A percentile compares a stretch with the other conserved stretches of the same genome.
These are phyloP conservation scores for Coniferiporia sulphurascens DNA, from an alignment of 1,284 basidiomycete species.

Conservation along the genomic window DNA sequence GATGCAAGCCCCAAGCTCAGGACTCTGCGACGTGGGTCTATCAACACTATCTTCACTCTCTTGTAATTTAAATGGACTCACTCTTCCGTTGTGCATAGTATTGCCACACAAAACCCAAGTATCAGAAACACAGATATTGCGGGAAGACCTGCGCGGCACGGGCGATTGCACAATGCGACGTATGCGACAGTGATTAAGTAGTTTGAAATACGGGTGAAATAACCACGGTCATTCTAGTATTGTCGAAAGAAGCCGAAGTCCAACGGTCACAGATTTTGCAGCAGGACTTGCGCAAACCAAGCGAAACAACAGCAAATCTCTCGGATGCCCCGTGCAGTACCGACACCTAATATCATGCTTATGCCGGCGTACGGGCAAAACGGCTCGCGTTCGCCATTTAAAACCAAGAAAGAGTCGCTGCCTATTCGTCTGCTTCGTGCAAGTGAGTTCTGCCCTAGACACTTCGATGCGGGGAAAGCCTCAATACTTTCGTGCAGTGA, in stretches of 20 bases:
- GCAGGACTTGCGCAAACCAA: constrained; percentile 5
- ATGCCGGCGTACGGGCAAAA: not conserved
- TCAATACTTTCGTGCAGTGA: not conserved
- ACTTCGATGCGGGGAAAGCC: not conserved
- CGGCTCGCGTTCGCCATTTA: not conserved
- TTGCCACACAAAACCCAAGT: constrained; percentile 5
- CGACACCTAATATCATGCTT: not conserved
- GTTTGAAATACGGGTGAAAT: not conserved
- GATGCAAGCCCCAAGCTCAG: not conserved
- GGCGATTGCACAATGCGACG: not conserved
- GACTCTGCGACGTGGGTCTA: constrained; percentile 1
- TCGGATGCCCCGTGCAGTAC: not conserved
- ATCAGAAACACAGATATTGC: not conserved
- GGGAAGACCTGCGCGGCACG: constrained; percentile 2
- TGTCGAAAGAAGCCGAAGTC: constrained; percentile 7
- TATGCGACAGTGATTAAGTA: not conserved
- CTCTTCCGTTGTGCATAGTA: not conserved
- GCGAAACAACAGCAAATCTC: not conserved
- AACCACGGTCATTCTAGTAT: not conserved
- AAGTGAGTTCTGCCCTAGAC: not conserved
- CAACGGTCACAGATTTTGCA: constrained; percentile 2
- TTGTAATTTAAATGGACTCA: not conserved
- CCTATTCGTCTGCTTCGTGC: not conserved
- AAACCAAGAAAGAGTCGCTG: not conserved
- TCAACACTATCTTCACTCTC: not conserved